phyloP scores from a whole-genome alignment of 148 eudicot species.

The Diospyros lotus region DNA sequence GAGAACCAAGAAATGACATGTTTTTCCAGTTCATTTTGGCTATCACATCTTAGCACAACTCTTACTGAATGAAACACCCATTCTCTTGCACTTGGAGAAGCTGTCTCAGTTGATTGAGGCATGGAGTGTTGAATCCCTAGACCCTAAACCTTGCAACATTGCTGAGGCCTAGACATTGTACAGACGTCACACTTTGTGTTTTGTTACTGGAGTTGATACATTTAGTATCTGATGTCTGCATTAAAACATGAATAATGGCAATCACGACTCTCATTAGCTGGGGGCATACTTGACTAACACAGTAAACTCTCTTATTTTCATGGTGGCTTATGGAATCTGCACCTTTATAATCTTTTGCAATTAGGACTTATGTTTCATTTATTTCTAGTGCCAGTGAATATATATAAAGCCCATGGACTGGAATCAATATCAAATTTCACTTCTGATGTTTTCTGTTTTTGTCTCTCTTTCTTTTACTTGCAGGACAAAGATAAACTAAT shows the following conservation, averaged over 20 bases:
- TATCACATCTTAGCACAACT: not conserved
- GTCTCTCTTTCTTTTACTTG: slow-evolving; percentile 16
- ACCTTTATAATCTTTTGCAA: not conserved
- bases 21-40: not conserved
- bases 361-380: not conserved
- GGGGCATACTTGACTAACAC: too few species aligned
- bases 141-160: too few species aligned
- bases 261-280: not conserved
- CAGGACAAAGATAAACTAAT: slow-evolving; percentile 84
- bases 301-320: not conserved
- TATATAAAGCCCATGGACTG: not conserved
- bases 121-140: not conserved
- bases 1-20: slow-evolving; percentile 4
- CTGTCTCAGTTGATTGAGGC: not conserved
- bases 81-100: not conserved
- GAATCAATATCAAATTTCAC: not conserved
- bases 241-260: not conserved
- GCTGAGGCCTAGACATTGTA: not conserved
- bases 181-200: not conserved
- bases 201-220: not conserved
- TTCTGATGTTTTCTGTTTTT: not conserved
- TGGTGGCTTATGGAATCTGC: not conserved
- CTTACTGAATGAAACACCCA: not conserved
- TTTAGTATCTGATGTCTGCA: not conserved
- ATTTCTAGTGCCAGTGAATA: not conserved